Conservation (phyloP, 495 filamentous ascomycete genomes). For the Hyaloscypha bicolor region DNA sequence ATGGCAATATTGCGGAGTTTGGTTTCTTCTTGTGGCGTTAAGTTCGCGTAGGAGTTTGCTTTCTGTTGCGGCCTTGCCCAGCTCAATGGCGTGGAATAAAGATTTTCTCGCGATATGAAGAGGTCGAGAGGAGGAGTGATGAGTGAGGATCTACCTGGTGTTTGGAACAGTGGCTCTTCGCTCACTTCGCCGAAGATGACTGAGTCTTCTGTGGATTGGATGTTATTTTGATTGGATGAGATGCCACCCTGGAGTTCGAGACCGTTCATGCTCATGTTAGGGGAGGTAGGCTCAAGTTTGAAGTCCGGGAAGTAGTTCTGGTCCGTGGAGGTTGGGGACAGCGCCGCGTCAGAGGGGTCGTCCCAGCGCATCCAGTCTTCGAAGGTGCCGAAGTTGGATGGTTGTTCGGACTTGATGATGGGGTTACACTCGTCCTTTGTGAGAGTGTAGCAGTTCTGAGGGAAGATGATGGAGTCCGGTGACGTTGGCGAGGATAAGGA, state of each 20-base stretch:
- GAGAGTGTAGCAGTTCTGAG: constrained; percentile 9
- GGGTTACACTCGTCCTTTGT: constrained; percentile 3
- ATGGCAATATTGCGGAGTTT: constrained; percentile 27
- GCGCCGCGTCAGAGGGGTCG: constrained; percentile 21
- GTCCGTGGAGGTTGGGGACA: constrained; percentile 16
- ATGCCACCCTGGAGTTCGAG: constrained; percentile 23
- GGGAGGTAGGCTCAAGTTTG: constrained; percentile 26
- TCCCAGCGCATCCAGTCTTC: constrained; percentile 35
- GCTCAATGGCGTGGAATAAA: constrained; percentile 27
- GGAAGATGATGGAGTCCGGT: constrained; percentile 11
- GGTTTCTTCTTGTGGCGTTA: constrained; percentile 27
- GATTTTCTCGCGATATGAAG: constrained; percentile 11
- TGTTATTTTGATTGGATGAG: neutral
- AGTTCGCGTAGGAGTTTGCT: constrained; percentile 3
- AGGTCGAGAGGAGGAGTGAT: constrained; percentile 14
- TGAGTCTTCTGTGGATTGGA: constrained; percentile 11
- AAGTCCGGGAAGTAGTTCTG: constrained; percentile 24
- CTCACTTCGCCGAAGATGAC: constrained; percentile 22
- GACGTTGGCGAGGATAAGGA: constrained; percentile 28
- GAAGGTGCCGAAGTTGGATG: constrained; percentile 27
- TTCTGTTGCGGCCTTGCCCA: constrained; percentile 20
- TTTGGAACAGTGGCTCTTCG: constrained; percentile 30
- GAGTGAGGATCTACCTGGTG: neutral
- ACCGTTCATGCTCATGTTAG: constrained; percentile 18
- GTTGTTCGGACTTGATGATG: constrained; percentile 23